A percentile compares a stretch with the other conserved stretches of the same genome.
phyloP scores from a whole-genome alignment of 345 rosid genomes.

The Corchorus olitorius region DNA sequence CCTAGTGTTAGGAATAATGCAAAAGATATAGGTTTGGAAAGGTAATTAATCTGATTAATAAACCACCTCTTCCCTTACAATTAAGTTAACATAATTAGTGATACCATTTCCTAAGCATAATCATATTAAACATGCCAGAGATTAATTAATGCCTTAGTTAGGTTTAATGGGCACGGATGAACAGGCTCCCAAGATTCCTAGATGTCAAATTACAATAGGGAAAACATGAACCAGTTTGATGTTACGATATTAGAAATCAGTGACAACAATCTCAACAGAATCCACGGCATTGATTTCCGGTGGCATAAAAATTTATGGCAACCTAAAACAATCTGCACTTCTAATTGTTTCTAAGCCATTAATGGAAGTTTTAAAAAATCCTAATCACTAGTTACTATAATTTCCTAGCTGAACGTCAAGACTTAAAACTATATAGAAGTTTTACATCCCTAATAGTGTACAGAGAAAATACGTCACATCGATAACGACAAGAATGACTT shows the following conservation, averaged over 20 bases:
- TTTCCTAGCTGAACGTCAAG: not conserved
- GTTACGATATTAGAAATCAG: not conserved
- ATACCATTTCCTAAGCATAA: not conserved
- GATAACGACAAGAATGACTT: not conserved
- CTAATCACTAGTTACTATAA: not conserved
- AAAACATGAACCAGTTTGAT: not conserved
- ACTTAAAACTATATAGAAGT: not conserved
- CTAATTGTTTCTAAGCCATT: slow-evolving; percentile 1
- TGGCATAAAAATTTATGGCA: not conserved
- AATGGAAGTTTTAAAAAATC: not conserved
- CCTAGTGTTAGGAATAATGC: not conserved
- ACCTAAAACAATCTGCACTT: not conserved
- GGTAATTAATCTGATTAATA: not conserved
- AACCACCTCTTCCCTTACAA: not conserved
- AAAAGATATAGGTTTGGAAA: not conserved
- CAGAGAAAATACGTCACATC: not conserved
- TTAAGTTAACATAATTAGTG: not conserved
- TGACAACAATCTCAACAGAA: not conserved
- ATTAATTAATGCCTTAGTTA: not conserved
- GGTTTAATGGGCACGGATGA: not conserved
- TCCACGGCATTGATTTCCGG: not conserved
- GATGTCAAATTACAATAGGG: not conserved
- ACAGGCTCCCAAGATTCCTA: not conserved
- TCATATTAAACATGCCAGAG: not conserved
- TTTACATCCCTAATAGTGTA: not conserved